Evolutionary conservation across 2,329 filamentous ascomycete genomes (phyloP).

Genomic region (Neopestalotiopsis sp.): DNA sequence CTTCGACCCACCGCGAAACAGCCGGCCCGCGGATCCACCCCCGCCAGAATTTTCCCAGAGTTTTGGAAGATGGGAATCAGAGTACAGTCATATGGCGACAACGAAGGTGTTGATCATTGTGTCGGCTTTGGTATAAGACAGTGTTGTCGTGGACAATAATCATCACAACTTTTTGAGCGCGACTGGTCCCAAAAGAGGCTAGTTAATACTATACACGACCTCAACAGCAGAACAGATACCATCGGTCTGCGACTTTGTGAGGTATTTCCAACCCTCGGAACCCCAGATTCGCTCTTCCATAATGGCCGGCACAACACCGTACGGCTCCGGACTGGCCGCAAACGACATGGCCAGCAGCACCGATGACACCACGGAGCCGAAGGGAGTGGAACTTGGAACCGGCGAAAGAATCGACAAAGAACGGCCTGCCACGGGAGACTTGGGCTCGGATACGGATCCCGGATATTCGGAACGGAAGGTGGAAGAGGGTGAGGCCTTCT

Average conservation of each 20-base stretch:
- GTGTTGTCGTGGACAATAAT: background rate
- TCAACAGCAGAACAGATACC: background rate
- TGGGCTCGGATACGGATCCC: background rate
- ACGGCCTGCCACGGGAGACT: background rate
- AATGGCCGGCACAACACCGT: background rate
- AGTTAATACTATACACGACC: background rate
- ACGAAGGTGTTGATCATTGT: background rate
- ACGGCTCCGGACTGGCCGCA: background rate
- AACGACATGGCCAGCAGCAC: background rate
- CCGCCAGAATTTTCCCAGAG: background rate
- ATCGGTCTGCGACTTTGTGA: background rate
- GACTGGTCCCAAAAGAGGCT: background rate
- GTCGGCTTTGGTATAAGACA: background rate
- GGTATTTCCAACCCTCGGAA: background rate
- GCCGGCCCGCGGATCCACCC: background rate
- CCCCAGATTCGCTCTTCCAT: background rate
- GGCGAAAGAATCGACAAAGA: background rate
- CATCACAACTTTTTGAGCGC: background rate
- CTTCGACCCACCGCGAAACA: background rate
- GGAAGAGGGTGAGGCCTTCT: slow-evolving; percentile 48
- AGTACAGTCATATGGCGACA: background rate
- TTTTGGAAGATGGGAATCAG: background rate
- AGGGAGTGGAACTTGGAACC: background rate
- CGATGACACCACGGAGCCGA: background rate
- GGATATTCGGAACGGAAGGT: slow-evolving; percentile 2